Percentiles rank a stretch among this genome's conserved stretches.
phyloP scores from a whole-genome alignment of 805 yeast genomes.

The Yarrowia sp. region DNA sequence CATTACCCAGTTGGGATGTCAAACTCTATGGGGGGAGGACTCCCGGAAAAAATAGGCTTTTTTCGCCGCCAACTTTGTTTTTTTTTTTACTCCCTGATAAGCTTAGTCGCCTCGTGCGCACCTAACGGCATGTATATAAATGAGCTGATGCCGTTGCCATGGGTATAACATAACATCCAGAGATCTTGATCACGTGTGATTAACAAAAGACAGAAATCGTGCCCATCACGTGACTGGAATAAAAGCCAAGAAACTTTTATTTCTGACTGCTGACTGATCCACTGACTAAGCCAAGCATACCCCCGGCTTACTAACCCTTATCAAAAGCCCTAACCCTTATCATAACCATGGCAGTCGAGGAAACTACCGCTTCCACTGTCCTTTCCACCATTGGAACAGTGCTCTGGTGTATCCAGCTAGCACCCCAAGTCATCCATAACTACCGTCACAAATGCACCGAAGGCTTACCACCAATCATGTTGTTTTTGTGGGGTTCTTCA shows the following conservation, averaged over 20 bases:
- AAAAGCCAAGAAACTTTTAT: too few relatives aligned
- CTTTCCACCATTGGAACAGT: conserved; percentile 88
- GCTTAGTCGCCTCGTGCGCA: conserved; percentile 9
- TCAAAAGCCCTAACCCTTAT: too few relatives aligned
- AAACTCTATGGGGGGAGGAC: not conserved
- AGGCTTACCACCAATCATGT: conserved; percentile 86
- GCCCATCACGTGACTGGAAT: too few relatives aligned
- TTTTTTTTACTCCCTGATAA: not conserved
- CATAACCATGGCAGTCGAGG: conserved; percentile 26
- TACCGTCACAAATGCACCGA: conserved; percentile 73
- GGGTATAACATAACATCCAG: not conserved
- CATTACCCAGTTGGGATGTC: not conserved
- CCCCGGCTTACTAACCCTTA: not conserved
- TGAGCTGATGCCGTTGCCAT: not conserved
- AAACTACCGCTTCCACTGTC: conserved; percentile 56
- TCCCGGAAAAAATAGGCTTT: not conserved
- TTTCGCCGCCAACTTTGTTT: not conserved
- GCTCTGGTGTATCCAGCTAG: conserved; percentile 86
- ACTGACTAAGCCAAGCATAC: not conserved
- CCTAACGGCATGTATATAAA: not conserved
- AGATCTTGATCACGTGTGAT: too few relatives aligned
- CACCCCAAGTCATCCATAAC: conserved; percentile 80
- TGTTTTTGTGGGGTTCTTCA: conserved; percentile 74
- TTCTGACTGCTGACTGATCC: too few relatives aligned
- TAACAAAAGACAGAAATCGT: too few relatives aligned